Percentiles rank a stretch among this genome's conserved stretches.
These are phyloP conservation scores for Hemerocallis citrina DNA, from an alignment of 106 monocot genomes.

Conservation along the genomic window DNA sequence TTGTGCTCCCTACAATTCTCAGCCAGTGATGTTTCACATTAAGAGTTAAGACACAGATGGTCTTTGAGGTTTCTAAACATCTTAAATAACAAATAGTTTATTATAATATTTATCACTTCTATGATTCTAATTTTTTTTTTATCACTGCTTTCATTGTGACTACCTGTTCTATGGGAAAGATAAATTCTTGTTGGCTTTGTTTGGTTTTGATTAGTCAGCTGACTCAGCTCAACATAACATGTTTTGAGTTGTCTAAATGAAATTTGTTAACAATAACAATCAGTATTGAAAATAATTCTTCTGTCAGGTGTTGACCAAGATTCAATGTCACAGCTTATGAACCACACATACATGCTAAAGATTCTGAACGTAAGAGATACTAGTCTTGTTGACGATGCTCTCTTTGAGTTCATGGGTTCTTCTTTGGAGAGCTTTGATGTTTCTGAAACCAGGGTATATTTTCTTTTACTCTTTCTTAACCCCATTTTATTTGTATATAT, in stretches of 20 bases:
- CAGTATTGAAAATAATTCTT: not conserved
- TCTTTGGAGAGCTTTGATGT: slow-evolving; percentile 54
- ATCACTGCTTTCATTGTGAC: too few species aligned
- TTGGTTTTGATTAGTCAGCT: not conserved
- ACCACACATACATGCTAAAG: slow-evolving; percentile 32
- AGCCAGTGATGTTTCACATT: not conserved
- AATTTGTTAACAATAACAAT: not conserved
- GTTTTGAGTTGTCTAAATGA: not conserved
- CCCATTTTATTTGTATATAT: not conserved
- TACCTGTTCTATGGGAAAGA: too few species aligned
- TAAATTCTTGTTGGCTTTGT: not conserved
- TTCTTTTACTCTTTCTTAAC: not conserved
- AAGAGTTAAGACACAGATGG: not conserved
- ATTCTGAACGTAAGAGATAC: slow-evolving; percentile 46
- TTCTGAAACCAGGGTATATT: slow-evolving; percentile 70
- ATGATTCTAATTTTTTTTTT: too few species aligned
- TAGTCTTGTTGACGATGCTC: slow-evolving; percentile 40
- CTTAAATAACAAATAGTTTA: too few species aligned
- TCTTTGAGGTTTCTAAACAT: not conserved
- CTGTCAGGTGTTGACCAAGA: slow-evolving; percentile 35
- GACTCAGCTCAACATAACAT: too few species aligned
- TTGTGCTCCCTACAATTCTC: slow-evolving; percentile 1
- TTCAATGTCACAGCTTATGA: slow-evolving; percentile 54
- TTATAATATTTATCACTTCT: too few species aligned
- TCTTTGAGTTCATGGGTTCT: slow-evolving; percentile 38